Conservation (phyloP, 768 basidiomycete genomes). For the Boletus tomentosulus region DNA sequence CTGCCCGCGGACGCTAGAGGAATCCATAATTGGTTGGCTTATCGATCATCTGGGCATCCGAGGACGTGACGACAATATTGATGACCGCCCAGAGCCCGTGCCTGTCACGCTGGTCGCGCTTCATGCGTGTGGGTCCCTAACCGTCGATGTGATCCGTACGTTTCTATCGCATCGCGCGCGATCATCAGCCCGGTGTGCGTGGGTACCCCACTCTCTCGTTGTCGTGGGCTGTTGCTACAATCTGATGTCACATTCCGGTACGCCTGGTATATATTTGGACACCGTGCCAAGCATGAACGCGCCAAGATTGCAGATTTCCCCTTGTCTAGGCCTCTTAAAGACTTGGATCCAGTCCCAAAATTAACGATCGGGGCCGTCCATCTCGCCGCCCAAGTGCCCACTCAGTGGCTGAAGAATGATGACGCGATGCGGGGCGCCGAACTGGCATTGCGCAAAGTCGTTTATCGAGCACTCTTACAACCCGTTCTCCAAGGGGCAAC, state of each 20-base stretch:
- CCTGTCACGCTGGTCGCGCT: conserved; percentile 65
- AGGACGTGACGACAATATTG: neutral
- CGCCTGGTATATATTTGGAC: conserved; percentile 3
- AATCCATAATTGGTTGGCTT: conserved; percentile 53
- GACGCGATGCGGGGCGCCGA: conserved; percentile 33
- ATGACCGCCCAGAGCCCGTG: conserved; percentile 4
- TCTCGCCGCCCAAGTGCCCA: conserved; percentile 68
- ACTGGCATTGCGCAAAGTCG: conserved; percentile 63
- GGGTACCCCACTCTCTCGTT: conserved; percentile 52
- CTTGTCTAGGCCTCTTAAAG: conserved; percentile 34
- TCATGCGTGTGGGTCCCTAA: conserved; percentile 75
- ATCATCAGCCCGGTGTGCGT: conserved; percentile 21
- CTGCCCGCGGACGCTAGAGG: conserved; percentile 43
- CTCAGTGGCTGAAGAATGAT: conserved; percentile 49
- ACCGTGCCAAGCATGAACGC: conserved; percentile 2
- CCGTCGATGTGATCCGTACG: conserved; percentile 59
- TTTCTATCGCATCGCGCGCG: conserved; percentile 34
- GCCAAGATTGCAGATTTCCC: conserved; percentile 47
- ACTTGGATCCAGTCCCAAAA: conserved; percentile 13
- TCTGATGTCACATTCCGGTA: conserved; percentile 51
- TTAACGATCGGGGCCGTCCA: conserved; percentile 47
- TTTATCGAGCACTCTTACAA: conserved; percentile 65
- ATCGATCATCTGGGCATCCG: conserved; percentile 10
- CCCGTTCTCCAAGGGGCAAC: conserved; percentile 18
- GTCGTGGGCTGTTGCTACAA: conserved; percentile 82